phyloP scores from a whole-genome alignment of 2,329 filamentous ascomycete species.

The Fusarium tanahbumbuense region DNA sequence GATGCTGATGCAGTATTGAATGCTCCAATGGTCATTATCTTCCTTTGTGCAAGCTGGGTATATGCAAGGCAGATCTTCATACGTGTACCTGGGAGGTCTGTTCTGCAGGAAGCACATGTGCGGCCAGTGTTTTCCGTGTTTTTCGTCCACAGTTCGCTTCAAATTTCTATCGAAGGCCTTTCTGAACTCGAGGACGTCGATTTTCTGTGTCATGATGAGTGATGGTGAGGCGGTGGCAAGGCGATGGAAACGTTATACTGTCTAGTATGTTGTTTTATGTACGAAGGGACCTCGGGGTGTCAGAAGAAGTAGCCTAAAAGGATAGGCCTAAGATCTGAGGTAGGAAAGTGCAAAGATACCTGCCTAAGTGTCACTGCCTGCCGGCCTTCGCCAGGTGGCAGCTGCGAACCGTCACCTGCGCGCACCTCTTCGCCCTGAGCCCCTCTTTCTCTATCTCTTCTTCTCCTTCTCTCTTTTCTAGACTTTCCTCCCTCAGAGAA shows the following conservation, averaged over 20 bases:
- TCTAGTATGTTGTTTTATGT: neutral
- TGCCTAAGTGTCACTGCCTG: neutral
- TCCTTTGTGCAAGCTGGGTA: neutral
- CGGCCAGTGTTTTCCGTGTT: neutral
- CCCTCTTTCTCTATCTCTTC: too few species aligned
- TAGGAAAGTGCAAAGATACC: neutral
- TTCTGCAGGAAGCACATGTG: neutral
- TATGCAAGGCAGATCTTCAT: neutral
- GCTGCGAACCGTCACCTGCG: too few species aligned
- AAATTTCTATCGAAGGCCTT: neutral
- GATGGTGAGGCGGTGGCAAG: too few species aligned
- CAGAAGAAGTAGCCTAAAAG: neutral
- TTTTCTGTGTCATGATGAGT: neutral
- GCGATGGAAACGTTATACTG: neutral
- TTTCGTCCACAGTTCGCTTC: neutral
- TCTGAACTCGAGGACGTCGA: neutral
- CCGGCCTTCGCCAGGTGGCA: neutral
- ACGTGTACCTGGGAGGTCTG: neutral
- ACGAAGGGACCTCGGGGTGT: neutral
- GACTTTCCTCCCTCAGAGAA: too few species aligned
- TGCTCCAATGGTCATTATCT: neutral
- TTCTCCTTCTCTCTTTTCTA: too few species aligned
- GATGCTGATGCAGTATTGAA: neutral
- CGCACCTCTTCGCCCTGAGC: too few species aligned
- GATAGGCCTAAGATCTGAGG: neutral